A percentile compares a stretch with the other conserved stretches of the same genome.
These are phyloP conservation scores for Annona cherimola DNA, from an alignment of 164 flowering plant species.

Conservation along the genomic window DNA sequence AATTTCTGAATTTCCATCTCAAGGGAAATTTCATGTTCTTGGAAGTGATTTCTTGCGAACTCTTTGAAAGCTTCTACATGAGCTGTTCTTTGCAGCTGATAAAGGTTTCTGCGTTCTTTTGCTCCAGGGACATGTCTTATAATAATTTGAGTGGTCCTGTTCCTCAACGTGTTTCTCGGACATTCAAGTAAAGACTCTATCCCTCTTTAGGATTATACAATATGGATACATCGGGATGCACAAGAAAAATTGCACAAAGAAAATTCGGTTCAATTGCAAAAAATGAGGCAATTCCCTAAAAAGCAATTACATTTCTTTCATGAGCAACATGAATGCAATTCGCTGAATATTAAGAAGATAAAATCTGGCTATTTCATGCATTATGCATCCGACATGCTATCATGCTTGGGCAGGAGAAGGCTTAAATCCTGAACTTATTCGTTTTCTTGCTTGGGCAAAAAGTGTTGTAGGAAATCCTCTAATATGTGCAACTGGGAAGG, in stretches of 20 bases:
- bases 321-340: neutral
- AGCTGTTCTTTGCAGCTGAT: neutral
- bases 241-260: neutral
- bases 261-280: neutral
- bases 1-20: no score
- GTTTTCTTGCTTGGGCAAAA: slow-evolving; percentile 26
- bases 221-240: neutral
- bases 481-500: slow-evolving; percentile 78
- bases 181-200: slow-evolving; percentile 54
- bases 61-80: no score
- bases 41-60: no score
- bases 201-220: neutral
- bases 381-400: neutral
- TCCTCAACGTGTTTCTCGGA: slow-evolving; percentile 65
- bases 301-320: neutral
- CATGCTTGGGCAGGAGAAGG: neutral
- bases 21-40: no score
- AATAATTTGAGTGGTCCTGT: slow-evolving; percentile 92
- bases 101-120: slow-evolving; percentile 9
- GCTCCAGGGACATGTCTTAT: slow-evolving; percentile 81
- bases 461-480: slow-evolving; percentile 92
- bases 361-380: neutral
- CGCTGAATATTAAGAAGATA: neutral
- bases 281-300: neutral
- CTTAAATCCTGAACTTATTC: neutral